phyloP scores from a whole-genome alignment of 495 filamentous ascomycete genomes.

The Aspergillus mulundensis region DNA sequence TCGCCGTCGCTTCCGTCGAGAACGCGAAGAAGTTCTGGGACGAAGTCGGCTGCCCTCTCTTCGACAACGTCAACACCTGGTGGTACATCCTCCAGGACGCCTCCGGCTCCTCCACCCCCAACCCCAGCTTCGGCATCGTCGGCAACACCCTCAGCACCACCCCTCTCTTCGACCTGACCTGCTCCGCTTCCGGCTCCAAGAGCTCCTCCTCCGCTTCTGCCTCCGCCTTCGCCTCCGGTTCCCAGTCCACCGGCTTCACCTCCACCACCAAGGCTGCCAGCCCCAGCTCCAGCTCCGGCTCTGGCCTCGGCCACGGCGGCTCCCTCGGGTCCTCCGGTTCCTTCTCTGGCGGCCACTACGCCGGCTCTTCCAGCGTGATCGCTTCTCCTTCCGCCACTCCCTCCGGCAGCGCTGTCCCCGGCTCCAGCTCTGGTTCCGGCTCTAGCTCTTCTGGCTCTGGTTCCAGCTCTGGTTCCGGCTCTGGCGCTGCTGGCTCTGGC shows the following conservation, averaged over 20 bases:
- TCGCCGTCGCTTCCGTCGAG: slow-evolving; percentile 57
- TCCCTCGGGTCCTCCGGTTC: slow-evolving; percentile 11
- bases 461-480: slow-evolving; percentile 17
- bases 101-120: slow-evolving; percentile 44
- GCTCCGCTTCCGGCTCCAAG: slow-evolving; percentile 31
- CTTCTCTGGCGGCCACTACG: slow-evolving; percentile 11
- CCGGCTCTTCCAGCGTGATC: slow-evolving; percentile 20
- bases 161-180: slow-evolving; percentile 62
- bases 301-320: slow-evolving; percentile 13
- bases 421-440: slow-evolving; percentile 14
- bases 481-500: slow-evolving; percentile 14
- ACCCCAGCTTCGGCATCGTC: slow-evolving; percentile 67
- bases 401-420: slow-evolving; percentile 15
- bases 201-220: slow-evolving; percentile 14
- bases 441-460: slow-evolving; percentile 15
- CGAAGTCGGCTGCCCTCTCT: slow-evolving; percentile 67
- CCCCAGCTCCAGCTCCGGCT: slow-evolving; percentile 13
- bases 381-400: slow-evolving; percentile 19
- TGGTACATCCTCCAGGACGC: slow-evolving; percentile 73
- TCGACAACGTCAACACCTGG: slow-evolving; percentile 66
- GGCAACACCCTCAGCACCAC: slow-evolving; percentile 50
- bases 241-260: slow-evolving; percentile 9
- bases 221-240: slow-evolving; percentile 16
- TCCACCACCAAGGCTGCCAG: slow-evolving; percentile 2
- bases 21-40: slow-evolving; percentile 82